Percentiles rank a stretch among this genome's conserved stretches.
phyloP scores from a whole-genome alignment of 2,329 filamentous ascomycete genomes.

The Hysterium pulicare region DNA sequence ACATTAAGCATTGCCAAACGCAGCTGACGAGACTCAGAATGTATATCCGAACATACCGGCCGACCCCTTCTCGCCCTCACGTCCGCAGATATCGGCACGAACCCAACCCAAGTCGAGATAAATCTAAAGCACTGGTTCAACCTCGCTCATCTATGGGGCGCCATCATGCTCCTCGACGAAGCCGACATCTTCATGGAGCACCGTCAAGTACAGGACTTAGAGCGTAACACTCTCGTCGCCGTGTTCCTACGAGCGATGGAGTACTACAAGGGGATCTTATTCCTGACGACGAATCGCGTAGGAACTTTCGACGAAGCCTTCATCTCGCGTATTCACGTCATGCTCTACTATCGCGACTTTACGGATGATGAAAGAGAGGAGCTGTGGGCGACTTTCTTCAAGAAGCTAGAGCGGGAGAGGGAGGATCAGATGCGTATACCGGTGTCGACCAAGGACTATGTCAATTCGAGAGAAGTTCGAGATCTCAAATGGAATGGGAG shows the following conservation, averaged over 20 bases:
- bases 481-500: constrained; percentile 24
- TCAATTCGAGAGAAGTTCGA: constrained; percentile 12
- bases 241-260: constrained; percentile 37
- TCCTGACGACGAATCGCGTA: constrained; percentile 37
- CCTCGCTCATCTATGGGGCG: constrained; percentile 10
- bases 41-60: constrained; percentile 14
- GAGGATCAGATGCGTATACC: constrained; percentile 8
- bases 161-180: constrained; percentile 28
- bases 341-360: constrained; percentile 16
- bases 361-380: constrained; percentile 9
- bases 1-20: background rate
- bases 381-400: constrained; percentile 25
- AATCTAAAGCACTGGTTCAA: constrained; percentile 14
- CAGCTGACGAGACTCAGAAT: constrained; percentile 7
- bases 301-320: constrained; percentile 34
- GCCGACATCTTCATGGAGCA: constrained; percentile 38
- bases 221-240: constrained; percentile 29
- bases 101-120: constrained; percentile 12
- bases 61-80: constrained; percentile 16
- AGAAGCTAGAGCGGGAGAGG: constrained; percentile 14
- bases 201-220: constrained; percentile 24
- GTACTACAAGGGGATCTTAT: constrained; percentile 40
- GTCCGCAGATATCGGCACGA: constrained; percentile 15
- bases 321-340: constrained; percentile 30
- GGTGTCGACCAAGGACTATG: constrained; percentile 7